A percentile compares a stretch with the other conserved stretches of the same genome.
Evolutionary conservation across 768 basidiomycete genomes (phyloP).

Genomic region (Zangia roseola): DNA sequence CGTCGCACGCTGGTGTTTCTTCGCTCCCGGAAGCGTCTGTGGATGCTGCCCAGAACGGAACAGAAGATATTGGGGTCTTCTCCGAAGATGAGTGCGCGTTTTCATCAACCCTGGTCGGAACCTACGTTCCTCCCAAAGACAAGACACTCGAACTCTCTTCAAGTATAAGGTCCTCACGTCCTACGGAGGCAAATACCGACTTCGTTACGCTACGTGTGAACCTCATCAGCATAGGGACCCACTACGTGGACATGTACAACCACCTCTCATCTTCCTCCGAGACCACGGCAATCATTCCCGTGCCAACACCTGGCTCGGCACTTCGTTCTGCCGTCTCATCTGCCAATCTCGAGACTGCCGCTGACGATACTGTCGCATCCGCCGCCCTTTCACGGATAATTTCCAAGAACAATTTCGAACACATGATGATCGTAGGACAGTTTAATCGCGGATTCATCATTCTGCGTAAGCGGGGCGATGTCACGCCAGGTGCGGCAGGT

Average conservation of each 20-base stretch:
- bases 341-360: constrained; percentile 36
- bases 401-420: constrained; percentile 77
- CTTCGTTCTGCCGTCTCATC: constrained; percentile 25
- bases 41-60: neutral
- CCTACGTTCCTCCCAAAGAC: constrained; percentile 11
- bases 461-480: constrained; percentile 52
- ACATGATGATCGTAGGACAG: constrained; percentile 88
- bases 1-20: neutral
- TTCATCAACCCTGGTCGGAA: constrained; percentile 27
- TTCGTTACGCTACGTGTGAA: constrained; percentile 21
- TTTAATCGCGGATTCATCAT: constrained; percentile 97
- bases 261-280: neutral
- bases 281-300: neutral
- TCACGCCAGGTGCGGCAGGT: neutral
- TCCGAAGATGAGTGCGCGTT: constrained; percentile 21
- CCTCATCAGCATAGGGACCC: constrained; percentile 16
- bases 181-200: neutral
- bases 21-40: neutral
- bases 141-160: constrained; percentile 10
- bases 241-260: constrained; percentile 21
- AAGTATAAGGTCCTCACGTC: neutral
- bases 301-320: constrained; percentile 4
- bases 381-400: constrained; percentile 82
- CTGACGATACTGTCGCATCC: constrained; percentile 55
- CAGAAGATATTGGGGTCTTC: constrained; percentile 1